A percentile compares a stretch with the other conserved stretches of the same genome.
phyloP scores from a whole-genome alignment of 2,329 filamentous ascomycete species.

The Sarocladium strictum region DNA sequence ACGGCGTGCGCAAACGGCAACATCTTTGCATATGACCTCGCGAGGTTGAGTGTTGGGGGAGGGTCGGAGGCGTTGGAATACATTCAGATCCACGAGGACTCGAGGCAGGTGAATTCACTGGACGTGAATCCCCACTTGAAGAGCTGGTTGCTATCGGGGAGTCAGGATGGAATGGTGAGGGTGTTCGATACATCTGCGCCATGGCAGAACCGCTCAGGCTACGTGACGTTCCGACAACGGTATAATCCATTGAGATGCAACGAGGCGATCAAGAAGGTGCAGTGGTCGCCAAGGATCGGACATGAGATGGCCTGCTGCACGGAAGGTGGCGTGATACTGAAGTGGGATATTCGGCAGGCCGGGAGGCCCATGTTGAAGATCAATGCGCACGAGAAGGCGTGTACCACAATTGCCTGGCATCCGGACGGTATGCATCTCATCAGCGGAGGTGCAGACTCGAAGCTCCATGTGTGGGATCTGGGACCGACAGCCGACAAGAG shows the following conservation, averaged over 20 bases:
- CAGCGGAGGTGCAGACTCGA: slow-evolving; percentile 56
- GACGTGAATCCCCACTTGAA: slow-evolving; percentile 56
- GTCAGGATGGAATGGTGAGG: slow-evolving; percentile 58
- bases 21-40: slow-evolving; percentile 59
- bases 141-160: slow-evolving; percentile 54
- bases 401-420: slow-evolving; percentile 59
- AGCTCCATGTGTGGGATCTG: slow-evolving; percentile 61
- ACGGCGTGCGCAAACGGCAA: slow-evolving; percentile 59
- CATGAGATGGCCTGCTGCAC: slow-evolving; percentile 60
- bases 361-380: slow-evolving; percentile 50
- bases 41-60: slow-evolving; percentile 38
- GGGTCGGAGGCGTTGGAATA: slow-evolving; percentile 43
- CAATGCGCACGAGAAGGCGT: slow-evolving; percentile 55
- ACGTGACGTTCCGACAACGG: slow-evolving; percentile 42
- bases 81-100: slow-evolving; percentile 54
- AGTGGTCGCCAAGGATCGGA: slow-evolving; percentile 58
- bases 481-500: slow-evolving; percentile 53
- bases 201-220: slow-evolving; percentile 40
- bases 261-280: slow-evolving; percentile 50
- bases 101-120: slow-evolving; percentile 57
- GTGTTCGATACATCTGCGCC: slow-evolving; percentile 50
- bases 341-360: slow-evolving; percentile 57
- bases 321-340: slow-evolving; percentile 54
- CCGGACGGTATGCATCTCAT: slow-evolving; percentile 61
- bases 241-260: slow-evolving; percentile 34